Evolutionary conservation across 352 stramenopile species (phyloP), one percentile per base, ranked within the genome.

Genomic region (Pythium angustatum): DNA sequence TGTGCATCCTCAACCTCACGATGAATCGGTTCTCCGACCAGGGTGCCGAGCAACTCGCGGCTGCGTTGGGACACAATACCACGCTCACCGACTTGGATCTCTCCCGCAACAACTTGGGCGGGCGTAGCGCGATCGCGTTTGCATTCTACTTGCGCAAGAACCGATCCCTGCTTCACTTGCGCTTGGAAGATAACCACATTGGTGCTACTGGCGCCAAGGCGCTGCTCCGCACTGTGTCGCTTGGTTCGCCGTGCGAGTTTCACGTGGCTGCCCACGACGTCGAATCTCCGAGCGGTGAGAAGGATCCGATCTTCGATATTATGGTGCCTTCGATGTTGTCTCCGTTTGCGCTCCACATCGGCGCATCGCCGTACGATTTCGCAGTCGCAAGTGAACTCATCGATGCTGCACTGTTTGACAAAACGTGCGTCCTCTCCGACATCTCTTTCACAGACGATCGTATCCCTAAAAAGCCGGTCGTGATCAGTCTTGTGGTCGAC

Each of bases 11-110:
- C 6, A 72, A 84, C 1, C 63, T 92, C 38, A 75, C 81, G 15
- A 92, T 92, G 83, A 92, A 92, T 33, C 77, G 81, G 0, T 89
- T 82, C 38, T 72, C 81, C 5, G 83, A 92, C 50, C 65, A 80
- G 31, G 83, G 83, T 33, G 79, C 76, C 15, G 78, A 90, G 38
- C 72, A 87, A 38, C 30, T 92, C 22, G 83, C 81, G 5, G 73
- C 76, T 0, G 77, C 83, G 6, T 47, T 92, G 9, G 75, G 58
- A 7, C 58, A 43, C 44, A 92, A 92, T 62, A 71, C 68, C 26
- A 79, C 71, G 0, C 68, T 90, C 1, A 72, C 30, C 0, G 68
- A 79, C 12, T 62, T 92, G 14, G 77, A 92, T 67, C 44, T 92
- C 12, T 81, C 76, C 22, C 77, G 81, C 30, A 92, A 89, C 40